These are phyloP conservation scores for Jaltomata sinuosa DNA, from an alignment of 257 asterid species.

Conservation along the genomic window DNA sequence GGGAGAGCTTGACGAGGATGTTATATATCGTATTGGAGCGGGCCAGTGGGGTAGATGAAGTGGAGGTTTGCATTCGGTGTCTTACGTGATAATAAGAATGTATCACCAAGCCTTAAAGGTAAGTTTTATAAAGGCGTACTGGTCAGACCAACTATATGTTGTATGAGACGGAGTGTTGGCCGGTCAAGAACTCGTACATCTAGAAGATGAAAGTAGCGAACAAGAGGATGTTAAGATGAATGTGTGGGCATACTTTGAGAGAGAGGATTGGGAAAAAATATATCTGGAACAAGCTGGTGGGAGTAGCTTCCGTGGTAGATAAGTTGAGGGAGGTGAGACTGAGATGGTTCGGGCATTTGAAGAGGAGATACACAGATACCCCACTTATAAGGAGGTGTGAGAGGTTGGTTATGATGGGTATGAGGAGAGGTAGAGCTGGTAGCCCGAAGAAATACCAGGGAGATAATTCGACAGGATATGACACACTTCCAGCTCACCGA, in stretches of 20 bases:
- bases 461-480: background rate
- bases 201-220: background rate
- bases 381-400: no score
- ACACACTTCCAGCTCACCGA: background rate
- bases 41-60: background rate
- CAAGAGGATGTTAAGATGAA: background rate
- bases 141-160: background rate
- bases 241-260: background rate
- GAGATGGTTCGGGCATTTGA: background rate
- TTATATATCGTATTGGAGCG: background rate
- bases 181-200: background rate
- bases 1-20: background rate
- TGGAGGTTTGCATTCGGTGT: fast-evolving
- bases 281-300: fast-evolving
- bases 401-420: no score
- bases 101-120: background rate
- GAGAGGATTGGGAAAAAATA: background rate
- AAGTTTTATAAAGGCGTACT: background rate
- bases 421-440: background rate
- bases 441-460: fast-evolving
- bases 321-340: background rate
- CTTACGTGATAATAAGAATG: background rate
- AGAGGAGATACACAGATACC: background rate
- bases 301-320: background rate
- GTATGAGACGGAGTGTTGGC: background rate